Evolutionary conservation across 768 basidiomycete species (phyloP).

Genomic region (Scleroderma citrinum): DNA sequence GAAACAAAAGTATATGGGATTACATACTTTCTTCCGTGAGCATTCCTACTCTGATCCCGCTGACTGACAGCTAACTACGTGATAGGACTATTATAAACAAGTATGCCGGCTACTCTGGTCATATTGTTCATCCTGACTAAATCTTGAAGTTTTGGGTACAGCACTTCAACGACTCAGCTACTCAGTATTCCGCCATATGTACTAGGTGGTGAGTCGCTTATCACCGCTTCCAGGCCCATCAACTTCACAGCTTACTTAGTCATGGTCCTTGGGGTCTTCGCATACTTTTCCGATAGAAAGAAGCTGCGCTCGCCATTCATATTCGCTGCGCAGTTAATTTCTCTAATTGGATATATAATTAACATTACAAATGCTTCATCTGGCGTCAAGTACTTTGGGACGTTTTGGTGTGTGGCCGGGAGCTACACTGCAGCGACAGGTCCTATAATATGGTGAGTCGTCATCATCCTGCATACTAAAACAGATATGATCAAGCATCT

Average conservation of each 20-base stretch:
- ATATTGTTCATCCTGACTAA: background rate
- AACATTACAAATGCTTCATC: constrained; percentile 46
- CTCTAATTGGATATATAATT: constrained; percentile 52
- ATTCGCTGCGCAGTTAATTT: constrained; percentile 41
- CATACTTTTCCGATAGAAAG: constrained; percentile 49
- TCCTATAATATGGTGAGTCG: constrained; percentile 48
- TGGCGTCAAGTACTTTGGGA: constrained; percentile 65
- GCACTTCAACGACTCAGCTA: constrained; percentile 48
- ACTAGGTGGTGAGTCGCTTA: constrained; percentile 43
- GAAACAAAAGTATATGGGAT: constrained; percentile 51
- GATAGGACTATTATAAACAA: constrained; percentile 53
- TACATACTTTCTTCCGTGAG: constrained; percentile 59
- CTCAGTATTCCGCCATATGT: constrained; percentile 67
- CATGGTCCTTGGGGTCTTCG: constrained; percentile 9
- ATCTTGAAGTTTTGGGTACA: constrained; percentile 50
- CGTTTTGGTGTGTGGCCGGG: constrained; percentile 57
- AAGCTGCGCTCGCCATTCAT: constrained; percentile 56
- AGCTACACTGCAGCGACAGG: constrained; percentile 55
- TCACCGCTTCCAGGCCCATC: background rate
- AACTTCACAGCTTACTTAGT: background rate
- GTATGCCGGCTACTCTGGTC: constrained; percentile 19
- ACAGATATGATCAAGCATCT: background rate
- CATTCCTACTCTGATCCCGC: constrained; percentile 8
- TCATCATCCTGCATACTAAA: background rate
- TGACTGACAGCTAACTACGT: background rate